Evolutionary conservation across 805 yeast species (phyloP).

Genomic region (Priceomyces medius): DNA sequence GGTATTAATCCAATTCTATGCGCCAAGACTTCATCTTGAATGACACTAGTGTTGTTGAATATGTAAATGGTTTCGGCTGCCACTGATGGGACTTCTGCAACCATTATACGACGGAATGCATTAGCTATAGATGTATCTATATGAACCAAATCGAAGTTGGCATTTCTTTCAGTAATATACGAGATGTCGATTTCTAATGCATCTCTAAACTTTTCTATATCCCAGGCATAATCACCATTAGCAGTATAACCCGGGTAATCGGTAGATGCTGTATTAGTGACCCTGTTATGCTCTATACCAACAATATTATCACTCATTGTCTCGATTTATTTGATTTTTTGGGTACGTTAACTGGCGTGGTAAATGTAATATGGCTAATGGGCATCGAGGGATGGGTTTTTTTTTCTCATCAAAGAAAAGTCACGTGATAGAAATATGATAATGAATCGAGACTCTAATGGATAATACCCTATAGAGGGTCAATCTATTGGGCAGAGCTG

Average conservation of each 20-base stretch:
- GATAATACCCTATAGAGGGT: no score
- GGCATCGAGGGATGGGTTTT: conserved; percentile 4
- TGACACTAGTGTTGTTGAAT: conserved; percentile 92
- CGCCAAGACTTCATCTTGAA: conserved; percentile 95
- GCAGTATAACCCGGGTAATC: conserved; percentile 88
- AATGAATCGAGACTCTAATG: no score
- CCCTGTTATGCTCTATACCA: conserved; percentile 87
- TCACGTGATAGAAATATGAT: conserved; percentile 3
- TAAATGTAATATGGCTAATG: not conserved
- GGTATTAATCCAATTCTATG: conserved; percentile 94
- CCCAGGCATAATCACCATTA: conserved; percentile 73
- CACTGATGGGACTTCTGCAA: conserved; percentile 92
- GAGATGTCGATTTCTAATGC: conserved; percentile 65
- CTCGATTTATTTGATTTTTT: not conserved
- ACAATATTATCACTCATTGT: conserved; percentile 49
- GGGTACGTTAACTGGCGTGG: not conserved
- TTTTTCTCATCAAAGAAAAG: conserved; percentile 4
- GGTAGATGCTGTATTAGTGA: conserved; percentile 81
- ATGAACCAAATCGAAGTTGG: conserved; percentile 83
- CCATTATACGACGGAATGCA: conserved; percentile 96
- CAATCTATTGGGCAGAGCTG: no score
- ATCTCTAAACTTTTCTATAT: conserved; percentile 72
- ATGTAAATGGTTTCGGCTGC: conserved; percentile 92
- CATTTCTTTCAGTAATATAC: conserved; percentile 62
- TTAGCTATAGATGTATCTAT: conserved; percentile 92